Base-by-base conservation (phyloP, 2,329 filamentous ascomycete genomes). In the Ophiosphaerella narmari region DNA sequence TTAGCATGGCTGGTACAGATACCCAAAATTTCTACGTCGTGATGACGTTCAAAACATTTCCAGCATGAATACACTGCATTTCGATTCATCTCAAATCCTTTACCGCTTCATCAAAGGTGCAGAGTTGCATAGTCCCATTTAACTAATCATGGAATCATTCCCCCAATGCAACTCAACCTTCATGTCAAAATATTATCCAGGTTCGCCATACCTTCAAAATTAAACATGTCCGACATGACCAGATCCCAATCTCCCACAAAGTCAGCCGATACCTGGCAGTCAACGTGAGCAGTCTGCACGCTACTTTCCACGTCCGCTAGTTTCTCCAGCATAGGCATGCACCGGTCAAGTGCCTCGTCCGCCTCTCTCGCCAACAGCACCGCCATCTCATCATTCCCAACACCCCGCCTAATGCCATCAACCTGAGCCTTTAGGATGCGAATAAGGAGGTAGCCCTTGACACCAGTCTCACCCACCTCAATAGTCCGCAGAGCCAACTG, bases 381-480 rank as follows among this genome's bases (percentile, higher is more conserved):
- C 2, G 55, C 34, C 12, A 68, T 35, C 2, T 62, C 62, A 1
- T 55, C 39, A 16, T 50, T 53, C 3, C 33, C 16, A 7, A 63
- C 14, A 2, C 52, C 33, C 23, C 42, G 46, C 37, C 52, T 58
- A 13, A 64, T 54, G 1, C 52, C 65, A n/a, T 64, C 50, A 5
- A 63, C 64, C 35, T 65, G 61, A 13, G 59, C 57, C 7, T 32
- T 29, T 13, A 68, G 23, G 9, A 70, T 39, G 24, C 46, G 45
- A 18, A 60, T 39, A 3, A 69, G 54, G 14, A 69, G 40, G 39
- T 67, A 64, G 7, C 65, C 67, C 29, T 71, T 71, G 13, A 66
- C 51, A 38, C 65, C 64, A 1, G 63, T 67, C 40, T 71, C 67
- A 11, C 68, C 68, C 14, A 61, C 66, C 43, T 63, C 54, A 6